Base-by-base conservation (phyloP, 2,329 filamentous ascomycete genomes). In the Trichothecium roseum region DNA sequence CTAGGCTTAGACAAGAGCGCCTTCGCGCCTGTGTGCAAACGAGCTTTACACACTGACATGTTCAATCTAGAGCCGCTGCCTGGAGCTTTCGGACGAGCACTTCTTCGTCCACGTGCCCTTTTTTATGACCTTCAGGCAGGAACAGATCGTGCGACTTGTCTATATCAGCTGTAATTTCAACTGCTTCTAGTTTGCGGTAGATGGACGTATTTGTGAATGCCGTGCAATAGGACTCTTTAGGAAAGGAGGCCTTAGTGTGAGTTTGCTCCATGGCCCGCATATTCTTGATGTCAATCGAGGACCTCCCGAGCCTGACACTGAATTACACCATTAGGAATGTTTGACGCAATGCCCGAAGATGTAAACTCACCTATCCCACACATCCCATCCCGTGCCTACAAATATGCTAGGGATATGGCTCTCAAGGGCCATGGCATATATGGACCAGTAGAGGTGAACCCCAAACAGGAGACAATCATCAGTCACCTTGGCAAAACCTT, bases 401-500 rank as follows among this genome's bases (percentile, higher is more conserved):
- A 77, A 72, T 3, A 80, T 46, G 1, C 57, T 63, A 0, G 78
- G 78, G 2, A 63, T 44, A 1, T 54, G 42, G 1, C 53, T 48
- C 2, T 56, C 45, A 2, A 84, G 54, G 0, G 74, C 63, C 5
- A 61, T 50, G 16, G 67, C 57, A 34, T 74, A 83, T 28, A 70
- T 63, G 27, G 56, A 60, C 16, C 57, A 60, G 38, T 76, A 75
- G 39, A 78, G 63, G 34, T 82, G 78, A 0, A 82, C 64, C 2
- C 73, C 78, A 42, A 72, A 84, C 3, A 81, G 59, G 2, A 84
- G 49, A 0, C 72, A 68, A 0, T 55, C 46, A 0, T 48, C 32
- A 13, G 65, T 60, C 8, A 83, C 60, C 5, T 63, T 44, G 0
- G 63, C 51, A 43, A 74, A 78, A 0, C 65, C 78, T 1, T 37